Conservation (phyloP, 495 filamentous ascomycete species). For the Platismatia glauca region DNA sequence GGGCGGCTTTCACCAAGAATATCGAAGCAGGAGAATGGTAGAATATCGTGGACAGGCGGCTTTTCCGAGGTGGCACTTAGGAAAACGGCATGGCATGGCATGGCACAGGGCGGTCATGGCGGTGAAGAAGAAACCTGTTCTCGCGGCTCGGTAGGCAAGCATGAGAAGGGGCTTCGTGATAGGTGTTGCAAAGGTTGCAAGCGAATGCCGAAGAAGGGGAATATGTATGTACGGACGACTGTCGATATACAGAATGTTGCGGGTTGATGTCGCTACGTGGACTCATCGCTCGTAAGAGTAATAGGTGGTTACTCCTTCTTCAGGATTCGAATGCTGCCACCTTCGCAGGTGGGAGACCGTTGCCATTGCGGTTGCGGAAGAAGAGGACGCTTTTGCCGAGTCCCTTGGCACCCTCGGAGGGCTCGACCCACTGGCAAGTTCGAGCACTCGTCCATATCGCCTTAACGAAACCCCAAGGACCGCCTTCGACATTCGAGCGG, state of each 20-base stretch:
- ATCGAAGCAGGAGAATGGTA: neutral
- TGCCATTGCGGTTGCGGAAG: constrained; percentile 60
- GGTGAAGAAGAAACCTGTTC: too few species aligned
- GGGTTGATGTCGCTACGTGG: neutral
- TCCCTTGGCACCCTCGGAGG: constrained; percentile 54
- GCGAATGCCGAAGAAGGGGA: neutral
- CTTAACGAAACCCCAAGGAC: constrained; percentile 46
- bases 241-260: neutral
- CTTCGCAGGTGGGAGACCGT: constrained; percentile 56
- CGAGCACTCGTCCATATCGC: constrained; percentile 46
- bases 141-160: neutral
- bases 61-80: neutral
- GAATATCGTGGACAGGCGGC: neutral
- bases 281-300: constrained; percentile 4
- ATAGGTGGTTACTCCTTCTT: neutral
- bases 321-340: constrained; percentile 19
- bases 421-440: constrained; percentile 48
- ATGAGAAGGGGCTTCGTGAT: neutral
- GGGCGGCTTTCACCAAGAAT: neutral
- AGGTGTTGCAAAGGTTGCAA: neutral
- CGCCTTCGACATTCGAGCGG: constrained; percentile 44
- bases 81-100: neutral
- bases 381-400: constrained; percentile 47
- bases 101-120: neutral
- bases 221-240: neutral